Conservation (phyloP, 2,329 filamentous ascomycete genomes). For the Colletotrichum sp. region DNA sequence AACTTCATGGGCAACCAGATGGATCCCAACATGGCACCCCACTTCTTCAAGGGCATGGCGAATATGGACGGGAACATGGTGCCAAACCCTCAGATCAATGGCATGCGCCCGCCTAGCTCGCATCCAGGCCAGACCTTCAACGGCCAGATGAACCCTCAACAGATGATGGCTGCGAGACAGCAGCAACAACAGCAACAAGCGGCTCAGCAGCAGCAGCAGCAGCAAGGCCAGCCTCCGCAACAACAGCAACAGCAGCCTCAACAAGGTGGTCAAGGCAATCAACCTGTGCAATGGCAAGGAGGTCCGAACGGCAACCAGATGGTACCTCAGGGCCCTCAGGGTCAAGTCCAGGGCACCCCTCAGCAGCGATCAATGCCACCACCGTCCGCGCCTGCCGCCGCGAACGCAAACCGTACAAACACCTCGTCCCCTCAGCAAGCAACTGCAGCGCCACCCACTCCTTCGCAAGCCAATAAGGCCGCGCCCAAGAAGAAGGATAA, state of each 20-base stretch:
- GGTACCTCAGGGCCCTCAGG: slow-evolving; percentile 50
- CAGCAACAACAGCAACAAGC: slow-evolving; percentile 36
- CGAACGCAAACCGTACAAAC: slow-evolving; percentile 57
- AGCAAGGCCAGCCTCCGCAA: slow-evolving; percentile 55
- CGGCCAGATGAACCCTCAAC: slow-evolving; percentile 63
- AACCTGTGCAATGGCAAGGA: slow-evolving; percentile 54
- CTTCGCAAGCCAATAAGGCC: slow-evolving; percentile 74
- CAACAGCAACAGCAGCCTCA: slow-evolving; percentile 36
- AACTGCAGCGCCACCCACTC: slow-evolving; percentile 76
- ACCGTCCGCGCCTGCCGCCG: slow-evolving; percentile 62
- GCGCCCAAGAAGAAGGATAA: slow-evolving; percentile 79
- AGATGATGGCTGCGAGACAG: slow-evolving; percentile 60
- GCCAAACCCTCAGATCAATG: slow-evolving; percentile 62
- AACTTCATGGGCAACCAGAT: slow-evolving; percentile 69
- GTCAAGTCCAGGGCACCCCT: slow-evolving; percentile 70
- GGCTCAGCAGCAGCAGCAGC: slow-evolving; percentile 67
- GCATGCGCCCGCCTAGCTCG: slow-evolving; percentile 72
- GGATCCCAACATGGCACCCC: slow-evolving; percentile 64
- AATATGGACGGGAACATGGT: slow-evolving; percentile 61
- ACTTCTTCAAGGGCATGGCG: slow-evolving; percentile 64
- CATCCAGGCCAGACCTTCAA: slow-evolving; percentile 66
- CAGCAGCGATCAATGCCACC: slow-evolving; percentile 75
- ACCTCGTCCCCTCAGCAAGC: slow-evolving; percentile 68
- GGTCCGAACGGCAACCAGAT: slow-evolving; percentile 46
- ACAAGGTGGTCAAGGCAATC: slow-evolving; percentile 40